Evolutionary conservation across 208 protist genomes (phyloP).

Genomic region (Leishmania amazonensis): DNA sequence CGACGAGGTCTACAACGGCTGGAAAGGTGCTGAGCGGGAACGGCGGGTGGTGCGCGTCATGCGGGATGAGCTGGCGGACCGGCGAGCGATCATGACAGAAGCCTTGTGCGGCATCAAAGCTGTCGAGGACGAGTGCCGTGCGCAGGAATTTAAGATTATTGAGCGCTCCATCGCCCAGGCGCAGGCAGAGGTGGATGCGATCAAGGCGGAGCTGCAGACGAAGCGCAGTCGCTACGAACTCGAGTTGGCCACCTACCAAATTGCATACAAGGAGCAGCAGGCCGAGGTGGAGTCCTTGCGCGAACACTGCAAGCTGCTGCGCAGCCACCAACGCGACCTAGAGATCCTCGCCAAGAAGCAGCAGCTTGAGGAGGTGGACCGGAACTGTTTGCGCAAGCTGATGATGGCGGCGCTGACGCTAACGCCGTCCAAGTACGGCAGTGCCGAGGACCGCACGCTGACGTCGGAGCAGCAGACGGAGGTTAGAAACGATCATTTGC

Average conservation of each 20-base stretch:
- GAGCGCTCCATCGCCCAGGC: conserved; percentile 33
- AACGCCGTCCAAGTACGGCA: conserved; percentile 11
- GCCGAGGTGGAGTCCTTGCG: conserved; percentile 50
- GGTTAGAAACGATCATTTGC: conserved; percentile 32
- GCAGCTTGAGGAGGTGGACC: conserved; percentile 41
- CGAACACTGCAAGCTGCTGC: conserved; percentile 24
- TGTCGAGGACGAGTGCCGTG: conserved; percentile 34
- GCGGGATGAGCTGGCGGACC: conserved; percentile 36
- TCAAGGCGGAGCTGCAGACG: conserved; percentile 32
- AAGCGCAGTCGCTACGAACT: conserved; percentile 54
- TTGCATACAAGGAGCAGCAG: conserved; percentile 77
- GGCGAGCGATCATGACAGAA: conserved; percentile 26
- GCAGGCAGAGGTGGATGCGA: conserved; percentile 22
- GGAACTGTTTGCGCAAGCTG: conserved; percentile 37
- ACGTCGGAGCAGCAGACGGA: conserved; percentile 33
- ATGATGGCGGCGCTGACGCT: conserved; percentile 23
- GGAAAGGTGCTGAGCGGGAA: conserved; percentile 27
- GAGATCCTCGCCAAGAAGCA: conserved; percentile 59
- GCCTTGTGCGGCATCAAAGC: conserved; percentile 18
- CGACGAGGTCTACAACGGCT: conserved; percentile 26
- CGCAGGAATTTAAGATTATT: conserved; percentile 41
- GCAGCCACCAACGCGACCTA: conserved; percentile 38
- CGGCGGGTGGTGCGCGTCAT: conserved; percentile 21
- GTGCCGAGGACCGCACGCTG: conserved; percentile 14
- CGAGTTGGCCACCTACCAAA: conserved; percentile 71